phyloP scores from a whole-genome alignment of 1,284 basidiomycete genomes.

The Malassezia sympodialis region DNA sequence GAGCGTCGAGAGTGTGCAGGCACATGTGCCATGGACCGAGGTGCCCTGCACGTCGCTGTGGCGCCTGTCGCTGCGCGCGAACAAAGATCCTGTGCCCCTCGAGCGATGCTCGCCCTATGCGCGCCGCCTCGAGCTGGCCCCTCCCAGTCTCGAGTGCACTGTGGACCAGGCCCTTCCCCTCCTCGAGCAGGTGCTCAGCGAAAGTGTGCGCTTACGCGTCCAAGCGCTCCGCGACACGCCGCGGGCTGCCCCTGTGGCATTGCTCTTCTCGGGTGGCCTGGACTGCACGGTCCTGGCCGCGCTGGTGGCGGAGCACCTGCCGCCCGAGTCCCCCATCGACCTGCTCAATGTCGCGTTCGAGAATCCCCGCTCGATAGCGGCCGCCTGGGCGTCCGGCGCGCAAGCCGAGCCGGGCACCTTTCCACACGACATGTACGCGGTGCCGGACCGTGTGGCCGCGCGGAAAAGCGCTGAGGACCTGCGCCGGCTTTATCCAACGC shows the following conservation, averaged over 20 bases:
- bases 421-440: slow-evolving; percentile 51
- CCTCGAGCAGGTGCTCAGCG: slow-evolving; percentile 48
- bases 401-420: slow-evolving; percentile 45
- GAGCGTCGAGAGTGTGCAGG: slow-evolving; percentile 52
- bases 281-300: slow-evolving; percentile 78
- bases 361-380: slow-evolving; percentile 62
- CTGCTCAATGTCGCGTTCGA: slow-evolving; percentile 92
- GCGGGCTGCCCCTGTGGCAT: slow-evolving; percentile 56
- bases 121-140: background rate
- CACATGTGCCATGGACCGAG: slow-evolving; percentile 56
- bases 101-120: background rate
- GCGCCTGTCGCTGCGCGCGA: slow-evolving; percentile 51
- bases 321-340: slow-evolving; percentile 67
- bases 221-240: slow-evolving; percentile 49
- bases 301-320: slow-evolving; percentile 56
- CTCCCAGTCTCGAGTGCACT: background rate
- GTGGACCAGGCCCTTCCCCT: slow-evolving; percentile 26
- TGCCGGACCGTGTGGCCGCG: slow-evolving; percentile 80
- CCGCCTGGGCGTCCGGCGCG: slow-evolving; percentile 17
- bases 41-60: slow-evolving; percentile 58
- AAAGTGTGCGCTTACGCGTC: slow-evolving; percentile 50
- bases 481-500: slow-evolving; percentile 58
- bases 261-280: slow-evolving; percentile 92
- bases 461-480: slow-evolving; percentile 68
- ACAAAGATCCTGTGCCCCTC: background rate